Evolutionary conservation across 805 yeast species (phyloP), one percentile per base, ranked within the genome.

Genomic region (Yarrowia deformans): DNA sequence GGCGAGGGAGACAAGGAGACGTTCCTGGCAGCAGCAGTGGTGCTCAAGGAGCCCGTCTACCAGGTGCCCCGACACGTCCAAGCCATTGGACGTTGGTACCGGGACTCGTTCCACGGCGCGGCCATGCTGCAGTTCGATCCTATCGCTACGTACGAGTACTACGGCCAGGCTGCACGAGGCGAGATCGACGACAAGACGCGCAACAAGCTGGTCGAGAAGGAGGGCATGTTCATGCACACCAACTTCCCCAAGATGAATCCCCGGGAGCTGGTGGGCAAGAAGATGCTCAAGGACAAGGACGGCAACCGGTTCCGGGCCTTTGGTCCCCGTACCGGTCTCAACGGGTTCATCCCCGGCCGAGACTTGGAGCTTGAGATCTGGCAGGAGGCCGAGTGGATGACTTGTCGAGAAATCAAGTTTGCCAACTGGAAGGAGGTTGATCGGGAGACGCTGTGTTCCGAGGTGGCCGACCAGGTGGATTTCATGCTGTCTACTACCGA

Each of bases 1-100:
- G 95, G 95, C n/a, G 91, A 88, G 78, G 95, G 94, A 64, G 94
- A 90, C 75, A 90, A 90, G 74, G 94, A 90, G 72, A 89, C 94
- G 0, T 88, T 88, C 70, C 80, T 88, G 68, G 90, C 92, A 0
- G 90, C 92, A 0, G 89, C 91, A 7, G 85, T 84, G 68, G 90
- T 88, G 1, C 77, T 88, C 69, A 80, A 80, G 45, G 84, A 89
- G 61, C 82, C 87, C 6, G 88, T 81, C 72, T 90, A 88, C 74
- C 85, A 85, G 72, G 83, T 85, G 5, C 77, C 78, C 69, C 73
- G 78, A 1, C 75, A 76, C 35, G 79, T 81, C 0, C 74, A 75
- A 10, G 76, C 82, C 1, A 76, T 80, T 61, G 86, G 86, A 10
- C 56, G 58, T 2, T 77, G 80, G 72, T 73, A 73, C 67, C 76